Evolutionary conservation across 768 basidiomycete genomes (phyloP).

Genomic region (Kwoniella shandongensis): DNA sequence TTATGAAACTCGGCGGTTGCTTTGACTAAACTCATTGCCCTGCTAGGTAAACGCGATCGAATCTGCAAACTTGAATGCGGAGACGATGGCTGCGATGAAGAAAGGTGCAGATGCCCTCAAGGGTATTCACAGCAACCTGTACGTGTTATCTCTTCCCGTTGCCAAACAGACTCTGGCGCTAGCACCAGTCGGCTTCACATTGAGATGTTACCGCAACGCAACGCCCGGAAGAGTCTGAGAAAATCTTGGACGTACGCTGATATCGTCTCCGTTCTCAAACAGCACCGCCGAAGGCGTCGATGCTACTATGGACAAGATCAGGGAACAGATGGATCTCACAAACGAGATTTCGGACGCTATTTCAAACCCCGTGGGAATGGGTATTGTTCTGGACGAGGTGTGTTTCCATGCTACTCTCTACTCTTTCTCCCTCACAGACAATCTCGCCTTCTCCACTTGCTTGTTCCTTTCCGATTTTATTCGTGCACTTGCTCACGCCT

Average conservation of each 20-base stretch:
- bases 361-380: slow-evolving; percentile 66
- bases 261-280: neutral
- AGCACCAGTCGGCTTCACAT: neutral
- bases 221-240: neutral
- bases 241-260: neutral
- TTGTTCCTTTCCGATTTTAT: neutral
- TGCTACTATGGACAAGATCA: slow-evolving; percentile 77
- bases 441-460: neutral
- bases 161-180: neutral
- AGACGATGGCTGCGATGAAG: slow-evolving; percentile 98
- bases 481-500: slow-evolving; percentile 8
- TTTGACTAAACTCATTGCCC: neutral
- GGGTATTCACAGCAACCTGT: slow-evolving; percentile 87
- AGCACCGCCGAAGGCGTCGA: slow-evolving; percentile 89
- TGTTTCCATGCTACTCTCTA: slow-evolving; percentile 28
- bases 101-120: slow-evolving; percentile 85
- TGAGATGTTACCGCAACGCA: neutral
- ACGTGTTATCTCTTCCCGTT: too few species aligned
- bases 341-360: slow-evolving; percentile 89
- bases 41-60: slow-evolving; percentile 82
- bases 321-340: slow-evolving; percentile 87
- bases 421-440: neutral
- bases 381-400: slow-evolving; percentile 71
- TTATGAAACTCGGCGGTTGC: neutral
- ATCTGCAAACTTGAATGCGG: slow-evolving; percentile 94